Base-by-base conservation (phyloP, 2,329 filamentous ascomycete genomes). In the Verticillium zaregamsianum region DNA sequence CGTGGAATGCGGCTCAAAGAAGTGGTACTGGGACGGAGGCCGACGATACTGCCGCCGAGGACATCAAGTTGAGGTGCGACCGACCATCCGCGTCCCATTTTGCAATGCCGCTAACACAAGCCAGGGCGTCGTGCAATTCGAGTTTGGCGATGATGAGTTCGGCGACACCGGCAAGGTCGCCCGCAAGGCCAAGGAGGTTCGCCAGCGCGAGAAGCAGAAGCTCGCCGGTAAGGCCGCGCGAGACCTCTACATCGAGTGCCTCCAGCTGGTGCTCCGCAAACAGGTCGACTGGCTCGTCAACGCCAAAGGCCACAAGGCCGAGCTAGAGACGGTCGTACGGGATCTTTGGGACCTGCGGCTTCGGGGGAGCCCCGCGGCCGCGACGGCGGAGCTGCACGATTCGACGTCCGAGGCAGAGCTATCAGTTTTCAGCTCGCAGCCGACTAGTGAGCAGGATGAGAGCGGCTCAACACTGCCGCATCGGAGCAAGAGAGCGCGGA, bases 301-400 rank as follows among this genome's bases (percentile, higher is more conserved):
- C 25, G 78, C 82, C 6, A 87, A 88, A 71, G 83, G 84, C 0
- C 82, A 95, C 57, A 88, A 89, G 1, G 74, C 80, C 5, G 90
- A 96, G 68, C 80, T 97, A 14, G 92, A 96, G 79, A 88, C 79
- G 8, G 81, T 96, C 11, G 87, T 96, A 5, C 86, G 88, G 62
- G 93, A 97, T 71, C 82, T 99, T 15, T 99, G 95, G 94, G 82
- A 89, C 59, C 77, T 97, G 58, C 86, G 92, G 5, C 78, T 82
- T 2, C 76, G 83, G 40, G 77, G 76, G 23, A 76, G 61, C 57
- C 71, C 74, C 67, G 79, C 65, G 37, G 79, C 74, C 55, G 76
- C 71, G 66, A 74, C 15, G 49, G 54, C 15, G 25, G 59, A 71
- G 69, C 5, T 71, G 55, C 69, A 68, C 23, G 68, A 70, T 15